Base-by-base conservation (phyloP, 2,329 filamentous ascomycete species). In the Diaporthe vexans region DNA sequence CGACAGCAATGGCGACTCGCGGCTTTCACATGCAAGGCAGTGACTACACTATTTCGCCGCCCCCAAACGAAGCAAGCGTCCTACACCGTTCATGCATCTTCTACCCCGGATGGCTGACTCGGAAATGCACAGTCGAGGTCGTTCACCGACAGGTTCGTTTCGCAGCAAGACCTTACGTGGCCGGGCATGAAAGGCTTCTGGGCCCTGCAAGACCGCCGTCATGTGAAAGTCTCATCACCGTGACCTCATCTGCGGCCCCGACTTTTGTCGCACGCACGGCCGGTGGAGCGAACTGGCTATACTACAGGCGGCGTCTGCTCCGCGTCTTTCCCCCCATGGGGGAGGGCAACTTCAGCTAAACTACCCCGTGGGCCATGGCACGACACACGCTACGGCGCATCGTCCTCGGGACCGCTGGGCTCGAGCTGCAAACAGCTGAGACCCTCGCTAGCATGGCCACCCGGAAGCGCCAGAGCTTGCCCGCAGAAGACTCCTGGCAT, bases 111-210 rank as follows among this genome's bases (percentile, higher is more conserved):
- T 37, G 48, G 46, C 63, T 68, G 63, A 68, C 63, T 68, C 63
- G 48, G 33, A 54, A 54, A 54, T 11, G n/a, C n/a, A 68, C 35
- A 24, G 37, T 68, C 48, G 29, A 68, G 48, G 63, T 54, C 48
- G 63, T 37, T 54, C 63, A 68, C 63, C 63, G 63, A 68, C 63
- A 54, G 17, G 63, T 68, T 26, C 29, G 63, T 40, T 24, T 54
- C 33, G 26, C 46, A 19, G 63, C 63, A 40, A 54, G 33, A 67
- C 37, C 61, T 67, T 67, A 52, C 63, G 46, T 67, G 63, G 63
- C 63, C 61, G 63, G 63, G 46, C 48, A 40, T 68, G 63, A 68
- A 68, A 68, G 63, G 63, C 40, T 65, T 37, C 40, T 65, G n/a
- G n/a, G 48, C 48, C 24, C 48, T 24, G 43, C 40, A 33, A 35